Conservation (phyloP, 2,329 filamentous ascomycete genomes). For the Endothia cerciana region DNA sequence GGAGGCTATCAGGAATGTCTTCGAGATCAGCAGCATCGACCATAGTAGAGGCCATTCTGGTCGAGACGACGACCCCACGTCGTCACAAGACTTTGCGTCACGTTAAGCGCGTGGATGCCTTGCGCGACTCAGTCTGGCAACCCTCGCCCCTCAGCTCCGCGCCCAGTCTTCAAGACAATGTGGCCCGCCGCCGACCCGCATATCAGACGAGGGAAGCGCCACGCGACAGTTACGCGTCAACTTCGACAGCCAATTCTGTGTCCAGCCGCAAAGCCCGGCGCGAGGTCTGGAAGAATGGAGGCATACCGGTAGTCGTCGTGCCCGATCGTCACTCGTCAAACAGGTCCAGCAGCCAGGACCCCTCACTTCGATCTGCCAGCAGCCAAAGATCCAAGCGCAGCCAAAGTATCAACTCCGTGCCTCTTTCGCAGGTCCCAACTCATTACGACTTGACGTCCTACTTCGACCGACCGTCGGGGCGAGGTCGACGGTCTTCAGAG, state of each 20-base stretch:
- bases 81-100: conserved; percentile 62
- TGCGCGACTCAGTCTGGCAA: conserved; percentile 53
- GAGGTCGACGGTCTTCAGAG: conserved; percentile 49
- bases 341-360: conserved; percentile 51
- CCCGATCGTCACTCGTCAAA: conserved; percentile 61
- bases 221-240: conserved; percentile 54
- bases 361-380: conserved; percentile 64
- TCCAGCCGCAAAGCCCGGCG: conserved; percentile 60
- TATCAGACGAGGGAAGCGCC: conserved; percentile 36
- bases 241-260: conserved; percentile 51
- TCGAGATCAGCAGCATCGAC: conserved; percentile 59
- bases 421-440: conserved; percentile 46
- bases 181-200: conserved; percentile 26
- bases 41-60: conserved; percentile 60
- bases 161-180: conserved; percentile 37
- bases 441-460: conserved; percentile 48
- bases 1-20: conserved; percentile 58
- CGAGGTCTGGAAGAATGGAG: conserved; percentile 62
- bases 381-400: conserved; percentile 60
- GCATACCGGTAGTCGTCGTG: conserved; percentile 65
- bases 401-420: conserved; percentile 55
- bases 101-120: conserved; percentile 57
- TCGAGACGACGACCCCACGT: conserved; percentile 51
- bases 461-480: conserved; percentile 47
- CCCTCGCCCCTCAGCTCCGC: conserved; percentile 48